Base-by-base conservation (phyloP, 1,284 basidiomycete species). In the Moesziomyces aphidis region DNA sequence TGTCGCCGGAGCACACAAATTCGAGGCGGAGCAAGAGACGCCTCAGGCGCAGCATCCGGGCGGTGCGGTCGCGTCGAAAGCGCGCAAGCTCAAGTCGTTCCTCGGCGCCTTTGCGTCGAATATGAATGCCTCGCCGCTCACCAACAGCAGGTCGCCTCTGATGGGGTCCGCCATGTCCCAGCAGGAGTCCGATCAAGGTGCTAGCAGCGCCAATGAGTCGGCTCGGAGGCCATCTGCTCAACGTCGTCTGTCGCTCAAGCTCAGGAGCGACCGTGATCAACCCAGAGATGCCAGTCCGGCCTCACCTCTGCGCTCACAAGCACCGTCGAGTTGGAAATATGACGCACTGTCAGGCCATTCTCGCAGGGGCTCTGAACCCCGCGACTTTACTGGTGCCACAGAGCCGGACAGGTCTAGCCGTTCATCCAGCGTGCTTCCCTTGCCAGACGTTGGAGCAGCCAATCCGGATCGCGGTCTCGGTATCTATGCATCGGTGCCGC, bases 61-160 rank as follows among this genome's bases (percentile, higher is more conserved):
- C n/a, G 64, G 58, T 15, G 69, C 62, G 1, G 50, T 65, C 13
- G 50, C 56, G 4, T 47, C 64, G 3, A 66, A 67, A 42, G 57
- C 59, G 28, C 70, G 64, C 43, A 73, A 73, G 50, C 55, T 73
- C 46, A 67, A 46, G 45, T 68, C 56, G 3, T 73, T 73, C 54
- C 63, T 73, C 15, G 70, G 64, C 22, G 55, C 53, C n/a, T 57
- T 73, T 34, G 46, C 57, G 5, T 50, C 52, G 5, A 57, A 61
- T n/a, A 73, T 67, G 47, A 56, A 68, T 23, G 50, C 50, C 26
- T 56, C 64, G 24, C 55, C 70, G 23, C 50, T 55, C 49, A 55
- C n/a, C 4, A 17, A 54, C 4, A 70, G 57, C 49, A 53, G 47
- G 23, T 22, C 21, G 10, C 46, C 55, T 15, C 50, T 55, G 13